Conservation (phyloP, 805 yeast species). For the Kluyveromyces lactis region DNA sequence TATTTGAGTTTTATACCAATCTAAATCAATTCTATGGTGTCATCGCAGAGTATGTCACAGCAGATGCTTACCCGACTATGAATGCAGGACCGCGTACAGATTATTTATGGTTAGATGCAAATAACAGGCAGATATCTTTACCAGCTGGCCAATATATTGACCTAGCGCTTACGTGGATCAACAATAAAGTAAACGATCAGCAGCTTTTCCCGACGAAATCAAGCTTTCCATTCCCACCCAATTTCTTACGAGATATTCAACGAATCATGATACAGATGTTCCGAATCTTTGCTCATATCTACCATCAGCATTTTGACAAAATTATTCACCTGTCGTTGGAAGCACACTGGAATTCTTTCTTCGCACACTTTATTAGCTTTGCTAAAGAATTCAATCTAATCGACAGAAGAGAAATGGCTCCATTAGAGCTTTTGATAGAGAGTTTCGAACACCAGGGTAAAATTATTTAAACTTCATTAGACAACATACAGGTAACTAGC, state of each 20-base stretch:
- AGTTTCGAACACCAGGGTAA: constrained; percentile 82
- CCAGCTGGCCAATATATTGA: constrained; percentile 95
- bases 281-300: constrained; percentile 90
- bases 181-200: constrained; percentile 81
- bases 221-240: constrained; percentile 83
- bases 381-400: constrained; percentile 75
- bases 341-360: constrained; percentile 97
- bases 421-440: constrained; percentile 68
- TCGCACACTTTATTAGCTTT: constrained; percentile 88
- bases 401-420: constrained; percentile 72
- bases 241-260: constrained; percentile 71
- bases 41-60: constrained; percentile 84
- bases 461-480: constrained; percentile 42
- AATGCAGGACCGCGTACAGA: constrained; percentile 90
- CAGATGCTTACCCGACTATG: constrained; percentile 87
- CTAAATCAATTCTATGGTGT: constrained; percentile 83
- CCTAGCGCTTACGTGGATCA: constrained; percentile 83
- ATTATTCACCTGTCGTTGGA: constrained; percentile 86
- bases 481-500: no score
- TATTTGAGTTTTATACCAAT: constrained; percentile 82
- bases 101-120: constrained; percentile 81
- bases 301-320: constrained; percentile 90
- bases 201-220: constrained; percentile 84
- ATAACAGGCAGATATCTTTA: constrained; percentile 71
- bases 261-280: constrained; percentile 89